These are phyloP conservation scores for Nannizzia gypsea DNA, from an alignment of 2,329 filamentous ascomycete genomes.

Conservation along the genomic window DNA sequence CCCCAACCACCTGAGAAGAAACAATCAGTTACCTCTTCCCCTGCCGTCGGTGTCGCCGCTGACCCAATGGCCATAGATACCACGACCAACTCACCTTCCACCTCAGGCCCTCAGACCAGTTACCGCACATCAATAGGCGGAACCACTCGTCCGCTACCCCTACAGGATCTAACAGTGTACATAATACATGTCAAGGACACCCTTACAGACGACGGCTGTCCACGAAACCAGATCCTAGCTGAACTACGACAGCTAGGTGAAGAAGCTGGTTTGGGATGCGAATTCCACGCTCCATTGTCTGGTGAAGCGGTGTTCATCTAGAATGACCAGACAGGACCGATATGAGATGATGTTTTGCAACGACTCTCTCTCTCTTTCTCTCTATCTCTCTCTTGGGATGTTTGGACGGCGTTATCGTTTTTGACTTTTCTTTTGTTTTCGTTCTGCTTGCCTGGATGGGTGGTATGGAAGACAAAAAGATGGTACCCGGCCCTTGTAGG, in stretches of 20 bases:
- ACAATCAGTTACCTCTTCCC: neutral
- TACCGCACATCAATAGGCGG: neutral
- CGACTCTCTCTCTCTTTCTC: neutral
- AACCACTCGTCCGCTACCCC: conserved; percentile 29
- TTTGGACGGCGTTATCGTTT: neutral
- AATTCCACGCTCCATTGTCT: conserved; percentile 59
- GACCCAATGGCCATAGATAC: neutral
- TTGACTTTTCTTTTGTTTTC: no score
- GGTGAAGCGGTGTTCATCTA: conserved; percentile 46
- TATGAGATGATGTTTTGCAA: neutral
- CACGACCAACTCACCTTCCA: neutral
- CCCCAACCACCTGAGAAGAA: neutral
- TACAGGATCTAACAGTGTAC: conserved; percentile 66
- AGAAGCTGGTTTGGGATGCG: conserved; percentile 58
- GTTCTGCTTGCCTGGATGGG: neutral
- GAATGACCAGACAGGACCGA: neutral
- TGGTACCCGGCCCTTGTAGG: neutral
- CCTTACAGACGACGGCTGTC: conserved; percentile 56
- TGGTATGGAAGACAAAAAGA: neutral
- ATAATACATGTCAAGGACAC: conserved; percentile 92
- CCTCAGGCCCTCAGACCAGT: neutral
- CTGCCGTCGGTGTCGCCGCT: no score
- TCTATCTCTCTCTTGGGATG: no score
- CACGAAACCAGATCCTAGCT: conserved; percentile 54
- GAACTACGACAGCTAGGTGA: conserved; percentile 58